Percentiles rank a stretch among this genome's conserved stretches.
phyloP scores from a whole-genome alignment of 345 rosid species.

The Cochlearia excelsa region DNA sequence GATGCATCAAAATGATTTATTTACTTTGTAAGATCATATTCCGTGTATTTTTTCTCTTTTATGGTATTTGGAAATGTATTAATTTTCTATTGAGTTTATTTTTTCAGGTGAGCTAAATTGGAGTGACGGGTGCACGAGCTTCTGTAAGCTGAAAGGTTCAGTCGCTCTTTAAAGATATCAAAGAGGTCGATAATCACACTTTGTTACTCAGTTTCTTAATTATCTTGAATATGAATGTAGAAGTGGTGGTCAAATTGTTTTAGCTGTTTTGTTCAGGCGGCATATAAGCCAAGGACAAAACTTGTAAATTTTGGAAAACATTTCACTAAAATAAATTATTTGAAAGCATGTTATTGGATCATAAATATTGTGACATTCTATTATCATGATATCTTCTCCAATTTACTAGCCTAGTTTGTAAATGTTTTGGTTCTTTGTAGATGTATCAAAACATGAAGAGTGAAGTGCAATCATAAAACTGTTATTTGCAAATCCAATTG shows the following conservation, averaged over 20 bases:
- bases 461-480: too few relatives aligned
- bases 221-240: conserved; percentile 5
- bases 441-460: too few relatives aligned
- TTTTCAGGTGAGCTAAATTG: conserved; percentile 76
- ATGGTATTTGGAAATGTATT: conserved; percentile 9
- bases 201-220: not conserved
- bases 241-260: conserved; percentile 5
- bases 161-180: conserved; percentile 66
- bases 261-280: too few relatives aligned
- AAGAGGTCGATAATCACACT: conserved; percentile 35
- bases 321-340: too few relatives aligned
- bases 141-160: conserved; percentile 66
- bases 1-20: conserved; percentile 84
- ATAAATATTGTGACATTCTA: too few relatives aligned
- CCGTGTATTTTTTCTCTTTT: not conserved
- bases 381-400: too few relatives aligned
- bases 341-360: too few relatives aligned
- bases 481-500: too few relatives aligned
- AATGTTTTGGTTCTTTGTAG: too few relatives aligned
- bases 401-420: too few relatives aligned
- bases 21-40: conserved; percentile 65
- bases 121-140: conserved; percentile 90
- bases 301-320: too few relatives aligned
- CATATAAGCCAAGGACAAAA: too few relatives aligned
- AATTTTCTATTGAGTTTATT: conserved; percentile 21